Evolutionary conservation across 306 rosid genomes (phyloP).

Genomic region (Pueraria montana): DNA sequence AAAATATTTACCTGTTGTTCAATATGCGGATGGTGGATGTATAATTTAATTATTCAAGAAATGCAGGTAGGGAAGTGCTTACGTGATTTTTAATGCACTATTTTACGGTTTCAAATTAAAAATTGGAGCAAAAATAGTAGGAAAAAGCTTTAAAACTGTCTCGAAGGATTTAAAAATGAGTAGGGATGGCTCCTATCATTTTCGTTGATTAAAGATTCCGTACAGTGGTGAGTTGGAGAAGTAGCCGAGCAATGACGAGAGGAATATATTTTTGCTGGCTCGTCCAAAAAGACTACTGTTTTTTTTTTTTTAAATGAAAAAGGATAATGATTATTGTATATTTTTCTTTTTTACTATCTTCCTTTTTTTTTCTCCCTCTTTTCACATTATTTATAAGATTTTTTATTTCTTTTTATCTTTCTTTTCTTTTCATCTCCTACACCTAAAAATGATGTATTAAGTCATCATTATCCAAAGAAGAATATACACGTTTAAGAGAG

Average conservation of each 20-base stretch:
- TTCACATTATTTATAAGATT: not conserved
- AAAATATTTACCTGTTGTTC: constrained; percentile 11
- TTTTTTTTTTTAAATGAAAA: not conserved
- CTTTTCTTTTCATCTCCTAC: not conserved
- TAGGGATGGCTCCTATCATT: constrained; percentile 44
- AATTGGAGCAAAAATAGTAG: constrained; percentile 21
- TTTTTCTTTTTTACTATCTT: not conserved
- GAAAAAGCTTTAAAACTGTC: not conserved
- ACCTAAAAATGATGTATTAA: not conserved
- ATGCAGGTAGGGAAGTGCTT: constrained; percentile 42
- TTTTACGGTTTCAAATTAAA: constrained; percentile 41
- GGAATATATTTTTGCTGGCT: constrained; percentile 56
- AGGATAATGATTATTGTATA: not conserved
- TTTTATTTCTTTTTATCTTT: not conserved
- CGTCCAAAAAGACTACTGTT: constrained; percentile 49
- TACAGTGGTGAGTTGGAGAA: constrained; percentile 60
- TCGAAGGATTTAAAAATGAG: constrained; percentile 9
- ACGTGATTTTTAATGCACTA: constrained; percentile 7
- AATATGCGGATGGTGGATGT: constrained; percentile 44
- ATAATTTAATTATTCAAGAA: constrained; percentile 34
- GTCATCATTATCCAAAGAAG: not conserved
- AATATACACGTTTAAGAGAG: not conserved
- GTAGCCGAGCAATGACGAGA: constrained; percentile 59
- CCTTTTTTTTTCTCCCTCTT: not conserved
- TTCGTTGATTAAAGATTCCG: constrained; percentile 47